Conservation (phyloP, 2,329 filamentous ascomycete species). For the Myriosclerotinia duriaeana region DNA sequence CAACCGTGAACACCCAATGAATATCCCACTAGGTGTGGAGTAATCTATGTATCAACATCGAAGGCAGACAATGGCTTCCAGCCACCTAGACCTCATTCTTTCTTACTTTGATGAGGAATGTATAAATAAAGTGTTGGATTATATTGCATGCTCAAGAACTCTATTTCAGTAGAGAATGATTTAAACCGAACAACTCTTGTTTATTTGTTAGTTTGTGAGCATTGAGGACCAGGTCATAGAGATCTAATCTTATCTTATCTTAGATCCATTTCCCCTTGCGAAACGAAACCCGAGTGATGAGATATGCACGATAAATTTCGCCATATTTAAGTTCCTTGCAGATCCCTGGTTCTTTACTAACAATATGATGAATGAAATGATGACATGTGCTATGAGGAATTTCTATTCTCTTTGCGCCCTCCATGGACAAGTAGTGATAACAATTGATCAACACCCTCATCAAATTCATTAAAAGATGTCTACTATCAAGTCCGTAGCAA, state of each 20-base stretch:
- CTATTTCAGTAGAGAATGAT: background rate
- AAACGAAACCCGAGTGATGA: conserved; percentile 1
- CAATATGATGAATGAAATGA: background rate
- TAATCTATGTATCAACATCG: background rate
- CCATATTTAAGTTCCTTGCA: background rate
- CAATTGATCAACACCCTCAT: background rate
- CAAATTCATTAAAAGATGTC: conserved; percentile 27
- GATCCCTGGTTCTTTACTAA: background rate
- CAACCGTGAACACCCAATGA: background rate
- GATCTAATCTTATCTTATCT: conserved; percentile 12
- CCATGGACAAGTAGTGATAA: background rate
- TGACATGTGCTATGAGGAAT: background rate
- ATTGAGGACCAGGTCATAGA: background rate
- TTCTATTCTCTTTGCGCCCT: background rate
- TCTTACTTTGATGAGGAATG: background rate
- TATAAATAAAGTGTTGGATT: background rate
- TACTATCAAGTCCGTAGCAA: conserved; percentile 48
- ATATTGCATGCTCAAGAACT: background rate
- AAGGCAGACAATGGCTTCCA: background rate
- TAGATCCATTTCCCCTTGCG: background rate
- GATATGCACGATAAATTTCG: conserved; percentile 14
- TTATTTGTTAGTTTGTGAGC: background rate
- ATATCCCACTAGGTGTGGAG: background rate
- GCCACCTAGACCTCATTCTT: background rate
- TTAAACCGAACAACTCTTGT: background rate